phyloP scores from a whole-genome alignment of 73 alveolate species.

The Paramecium sonneborni region DNA sequence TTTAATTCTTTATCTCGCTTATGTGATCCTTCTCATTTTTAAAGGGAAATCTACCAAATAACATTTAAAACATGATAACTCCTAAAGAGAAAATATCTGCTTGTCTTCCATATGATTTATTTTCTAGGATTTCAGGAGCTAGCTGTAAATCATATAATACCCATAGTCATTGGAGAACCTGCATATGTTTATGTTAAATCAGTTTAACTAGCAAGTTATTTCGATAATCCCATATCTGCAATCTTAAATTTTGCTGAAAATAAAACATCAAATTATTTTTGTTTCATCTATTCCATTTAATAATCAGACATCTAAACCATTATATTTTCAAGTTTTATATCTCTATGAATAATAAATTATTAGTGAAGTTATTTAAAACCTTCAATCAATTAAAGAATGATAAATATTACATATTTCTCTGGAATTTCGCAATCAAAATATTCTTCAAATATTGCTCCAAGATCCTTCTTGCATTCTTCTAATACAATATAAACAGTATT shows the following conservation, averaged over 20 bases:
- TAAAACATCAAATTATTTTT: background rate
- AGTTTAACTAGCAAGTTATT: background rate
- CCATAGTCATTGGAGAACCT: constrained; percentile 47
- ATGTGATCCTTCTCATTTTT: background rate
- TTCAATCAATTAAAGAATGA: background rate
- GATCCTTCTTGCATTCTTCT: background rate
- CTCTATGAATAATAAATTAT: constrained; percentile 20
- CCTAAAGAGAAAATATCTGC: constrained; percentile 43
- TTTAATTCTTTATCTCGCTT: background rate
- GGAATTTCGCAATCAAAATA: constrained; percentile 29
- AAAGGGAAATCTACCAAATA: constrained; percentile 37
- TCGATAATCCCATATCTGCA: constrained; percentile 29
- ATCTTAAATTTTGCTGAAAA: background rate
- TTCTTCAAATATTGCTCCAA: background rate
- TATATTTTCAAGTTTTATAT: constrained; percentile 28
- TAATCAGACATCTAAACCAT: background rate
- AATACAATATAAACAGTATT: background rate
- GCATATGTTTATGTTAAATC: constrained; percentile 29
- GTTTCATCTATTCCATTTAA: background rate
- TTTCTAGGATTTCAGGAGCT: constrained; percentile 43
- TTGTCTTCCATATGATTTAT: background rate
- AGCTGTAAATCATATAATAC: background rate
- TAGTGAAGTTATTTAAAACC: constrained; percentile 8
- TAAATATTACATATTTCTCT: background rate
- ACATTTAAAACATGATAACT: background rate